Evolutionary conservation across 495 filamentous ascomycete species (phyloP), one percentile per base, ranked within the genome.

Genomic region (Aspergillus taichungensis): DNA sequence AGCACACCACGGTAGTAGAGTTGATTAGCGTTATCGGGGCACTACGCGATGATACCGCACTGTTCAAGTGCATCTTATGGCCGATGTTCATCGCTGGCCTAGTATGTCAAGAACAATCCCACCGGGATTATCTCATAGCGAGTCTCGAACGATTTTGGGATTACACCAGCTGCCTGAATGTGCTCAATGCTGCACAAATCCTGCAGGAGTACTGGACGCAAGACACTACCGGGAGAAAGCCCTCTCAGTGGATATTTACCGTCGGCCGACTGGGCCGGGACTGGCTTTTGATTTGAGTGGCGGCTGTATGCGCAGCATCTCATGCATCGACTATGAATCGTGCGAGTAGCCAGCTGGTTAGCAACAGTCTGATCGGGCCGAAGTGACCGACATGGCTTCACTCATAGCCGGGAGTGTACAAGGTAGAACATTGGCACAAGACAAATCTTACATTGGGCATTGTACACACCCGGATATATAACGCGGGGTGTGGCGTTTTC

Each of bases 51-150:
- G 59, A 75, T 5, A 60, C 67, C 4, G 52, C 63, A 0, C 49
- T 74, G 11, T 71, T 78, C 53, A 82, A 81, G 41, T 79, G 70
- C 12, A 70, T 73, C 0, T 63, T 76, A 0, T 81, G 76, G 77
- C 75, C 78, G 0, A 73, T 77, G 1, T 78, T 78, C 36, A 60
- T 81, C 32, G 73, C 72, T 0, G 77, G 75, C 1, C 57, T 78
- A 4, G 76, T 79, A 39, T 68, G 62, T 45, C 51, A 49, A 12
- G 34, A 34, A 41, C 50, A 51, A 31, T 43, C 52, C 6, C 57
- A 68, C 34, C 37, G 61, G 32, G 45, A 56, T 7, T 62, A 66
- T 33, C 37, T 69, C 0, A 43, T 61, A 7, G 42, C 12, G 4
- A 59, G 48, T 11, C 37, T 67, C 13, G 64, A 68, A 37, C 50